These are phyloP conservation scores for Amphicarpaea edgeworthii DNA, from an alignment of 306 rosid species.

Conservation along the genomic window DNA sequence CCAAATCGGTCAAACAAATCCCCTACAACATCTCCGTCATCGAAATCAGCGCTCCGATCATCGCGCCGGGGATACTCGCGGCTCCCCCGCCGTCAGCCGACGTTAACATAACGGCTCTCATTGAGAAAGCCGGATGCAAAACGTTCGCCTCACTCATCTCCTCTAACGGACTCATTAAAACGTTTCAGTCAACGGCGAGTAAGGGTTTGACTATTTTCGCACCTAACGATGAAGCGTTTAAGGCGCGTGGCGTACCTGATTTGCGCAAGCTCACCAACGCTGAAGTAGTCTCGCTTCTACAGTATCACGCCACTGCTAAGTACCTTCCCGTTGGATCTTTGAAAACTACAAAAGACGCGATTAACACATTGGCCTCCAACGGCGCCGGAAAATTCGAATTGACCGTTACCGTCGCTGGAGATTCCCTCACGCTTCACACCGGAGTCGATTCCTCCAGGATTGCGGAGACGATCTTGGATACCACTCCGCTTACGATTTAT, in stretches of 20 bases:
- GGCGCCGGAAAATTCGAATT: conserved; percentile 82
- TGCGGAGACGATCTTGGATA: conserved; percentile 75
- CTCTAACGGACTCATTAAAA: conserved; percentile 74
- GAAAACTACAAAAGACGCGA: conserved; percentile 65
- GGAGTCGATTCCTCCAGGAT: conserved; percentile 80
- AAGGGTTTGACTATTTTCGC: conserved; percentile 89
- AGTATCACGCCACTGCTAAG: conserved; percentile 67
- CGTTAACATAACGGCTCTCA: conserved; percentile 70
- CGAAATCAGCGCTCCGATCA: conserved; percentile 76
- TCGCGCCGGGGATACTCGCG: conserved; percentile 76
- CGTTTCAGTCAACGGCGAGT: conserved; percentile 59
- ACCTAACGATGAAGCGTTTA: conserved; percentile 88
- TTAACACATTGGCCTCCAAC: conserved; percentile 71
- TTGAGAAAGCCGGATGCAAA: conserved; percentile 84
- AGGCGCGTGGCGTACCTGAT: conserved; percentile 79
- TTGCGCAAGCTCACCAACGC: conserved; percentile 84
- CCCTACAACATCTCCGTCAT: conserved; percentile 86
- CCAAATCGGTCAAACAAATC: conserved; percentile 78
- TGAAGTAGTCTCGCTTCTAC: conserved; percentile 73
- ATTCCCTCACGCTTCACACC: conserved; percentile 77
- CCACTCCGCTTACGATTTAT: conserved; percentile 74
- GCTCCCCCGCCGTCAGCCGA: conserved; percentile 86
- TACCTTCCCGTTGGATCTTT: conserved; percentile 79
- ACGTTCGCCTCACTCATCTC: conserved; percentile 67
- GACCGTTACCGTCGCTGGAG: conserved; percentile 65